phyloP scores from a whole-genome alignment of 768 basidiomycete genomes.

The Collybiopsis confluens region DNA sequence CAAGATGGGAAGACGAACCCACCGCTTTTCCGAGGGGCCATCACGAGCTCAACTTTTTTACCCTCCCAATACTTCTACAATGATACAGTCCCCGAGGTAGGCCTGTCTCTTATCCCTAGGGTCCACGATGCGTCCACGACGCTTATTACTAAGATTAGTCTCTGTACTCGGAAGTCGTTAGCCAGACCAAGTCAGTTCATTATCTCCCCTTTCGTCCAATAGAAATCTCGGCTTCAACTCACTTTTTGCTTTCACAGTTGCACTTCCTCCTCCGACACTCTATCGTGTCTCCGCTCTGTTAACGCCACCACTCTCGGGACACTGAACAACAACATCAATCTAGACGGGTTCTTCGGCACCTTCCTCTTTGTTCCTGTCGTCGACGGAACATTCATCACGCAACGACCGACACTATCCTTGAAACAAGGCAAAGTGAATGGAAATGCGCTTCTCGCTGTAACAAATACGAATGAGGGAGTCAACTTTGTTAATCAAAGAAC shows the following conservation, averaged over 20 bases:
- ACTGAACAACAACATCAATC: slow-evolving; percentile 22
- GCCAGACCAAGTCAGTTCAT: slow-evolving; percentile 14
- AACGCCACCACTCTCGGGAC: slow-evolving; percentile 18
- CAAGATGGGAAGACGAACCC: slow-evolving; percentile 27
- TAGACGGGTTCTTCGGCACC: slow-evolving; percentile 24
- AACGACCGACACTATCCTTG: slow-evolving; percentile 26
- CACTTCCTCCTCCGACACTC: slow-evolving; percentile 8
- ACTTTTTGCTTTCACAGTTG: slow-evolving; percentile 22
- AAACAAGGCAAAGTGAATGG: slow-evolving; percentile 25
- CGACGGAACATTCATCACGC: slow-evolving; percentile 29
- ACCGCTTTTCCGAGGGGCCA: slow-evolving; percentile 25
- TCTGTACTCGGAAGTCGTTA: slow-evolving; percentile 18
- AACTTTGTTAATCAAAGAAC: slow-evolving; percentile 19
- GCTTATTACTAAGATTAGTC: too few species aligned
- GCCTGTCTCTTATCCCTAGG: too few species aligned
- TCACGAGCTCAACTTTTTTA: slow-evolving; percentile 30
- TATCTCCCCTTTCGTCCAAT: neutral
- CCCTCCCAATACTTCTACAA: slow-evolving; percentile 31
- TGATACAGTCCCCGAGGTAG: slow-evolving; percentile 23
- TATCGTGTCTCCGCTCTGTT: slow-evolving; percentile 16
- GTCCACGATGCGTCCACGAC: too few species aligned
- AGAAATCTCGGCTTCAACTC: neutral
- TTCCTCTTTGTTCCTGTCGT: slow-evolving; percentile 30
- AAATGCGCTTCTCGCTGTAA: slow-evolving; percentile 21
- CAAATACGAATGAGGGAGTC: slow-evolving; percentile 28